These are phyloP conservation scores for Rhynchospora breviuscula DNA, from an alignment of 176 grass and related monocot species.

Conservation along the genomic window DNA sequence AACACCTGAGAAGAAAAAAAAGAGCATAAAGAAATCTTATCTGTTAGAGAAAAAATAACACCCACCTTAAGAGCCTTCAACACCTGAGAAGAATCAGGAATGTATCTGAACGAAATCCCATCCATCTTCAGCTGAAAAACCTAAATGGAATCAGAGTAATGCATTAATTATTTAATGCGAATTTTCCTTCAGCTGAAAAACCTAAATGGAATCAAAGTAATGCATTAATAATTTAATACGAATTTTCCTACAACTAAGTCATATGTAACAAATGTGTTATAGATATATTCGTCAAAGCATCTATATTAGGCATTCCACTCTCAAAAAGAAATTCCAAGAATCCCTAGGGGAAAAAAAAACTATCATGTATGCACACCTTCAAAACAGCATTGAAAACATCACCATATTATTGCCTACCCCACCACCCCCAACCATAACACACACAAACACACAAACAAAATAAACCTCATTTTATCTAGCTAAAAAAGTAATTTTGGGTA, in stretches of 20 bases:
- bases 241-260: neutral
- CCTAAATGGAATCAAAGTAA: conserved; percentile 53
- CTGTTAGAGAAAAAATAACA: neutral
- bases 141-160: conserved; percentile 51
- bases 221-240: too few species aligned
- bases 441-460: neutral
- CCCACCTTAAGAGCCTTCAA: conserved; percentile 75
- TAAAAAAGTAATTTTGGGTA: neutral
- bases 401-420: neutral
- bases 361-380: neutral
- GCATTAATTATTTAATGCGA: too few species aligned
- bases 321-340: neutral
- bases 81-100: conserved; percentile 87
- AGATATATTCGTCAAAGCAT: neutral
- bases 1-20: too few species aligned
- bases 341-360: neutral
- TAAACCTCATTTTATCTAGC: neutral
- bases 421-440: neutral
- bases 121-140: conserved; percentile 76
- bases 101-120: conserved; percentile 77
- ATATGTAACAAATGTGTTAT: neutral
- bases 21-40: neutral
- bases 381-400: neutral
- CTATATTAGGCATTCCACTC: neutral
- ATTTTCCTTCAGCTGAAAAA: conserved; percentile 83